Evolutionary conservation across 1,284 basidiomycete species (phyloP), one percentile per base, ranked within the genome.

Genomic region (Sanghuangporus weigelae): DNA sequence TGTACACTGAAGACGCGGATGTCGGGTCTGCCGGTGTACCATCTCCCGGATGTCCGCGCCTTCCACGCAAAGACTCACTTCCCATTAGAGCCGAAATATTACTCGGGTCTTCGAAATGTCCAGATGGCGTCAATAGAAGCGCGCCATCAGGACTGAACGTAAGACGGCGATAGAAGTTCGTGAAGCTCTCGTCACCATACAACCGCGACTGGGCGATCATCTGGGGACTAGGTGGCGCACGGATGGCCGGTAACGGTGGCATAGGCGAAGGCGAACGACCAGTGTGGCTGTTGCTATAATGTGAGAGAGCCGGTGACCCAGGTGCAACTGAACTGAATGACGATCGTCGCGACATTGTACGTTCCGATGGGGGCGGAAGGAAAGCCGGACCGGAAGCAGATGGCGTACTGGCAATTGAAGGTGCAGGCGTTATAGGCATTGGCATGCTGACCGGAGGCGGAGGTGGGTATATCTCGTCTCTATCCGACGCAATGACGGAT

Each of bases 131-230:
- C 68, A 98, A 80, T 21, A 99, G 81, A 56, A 99, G 79, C 8
- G 88, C 92, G 0, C 97, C 96, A 73, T 99, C 96, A 1, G 96
- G 93, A 64, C 94, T 96, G 77, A 98, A 99, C 3, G 89, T 89
- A 61, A 99, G 78, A 35, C 96, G 84, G 36, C 97, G 83, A 82
- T 98, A 99, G 79, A 99, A 99, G 69, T 96, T 95, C 3, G 93
- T 96, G 71, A 88, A 95, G 69, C 89, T 93, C 74, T 98, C 96
- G 73, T 99, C 96, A 50, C 96, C 95, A 70, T 98, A 99, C 31
- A 99, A 79, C 65, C 84, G 84, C 53, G 87, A 82, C 12, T 80
- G 77, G 23, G 78, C 76, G 78, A 82, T 83, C 26, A 78, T 79
- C 40, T 71, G 73, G 0, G 83, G 76, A 0, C 79, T 74, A 14